Percentiles rank a stretch among this genome's conserved stretches.
These are phyloP conservation scores for Epichloe sp. DNA, from an alignment of 2,329 filamentous ascomycete species.

Conservation along the genomic window DNA sequence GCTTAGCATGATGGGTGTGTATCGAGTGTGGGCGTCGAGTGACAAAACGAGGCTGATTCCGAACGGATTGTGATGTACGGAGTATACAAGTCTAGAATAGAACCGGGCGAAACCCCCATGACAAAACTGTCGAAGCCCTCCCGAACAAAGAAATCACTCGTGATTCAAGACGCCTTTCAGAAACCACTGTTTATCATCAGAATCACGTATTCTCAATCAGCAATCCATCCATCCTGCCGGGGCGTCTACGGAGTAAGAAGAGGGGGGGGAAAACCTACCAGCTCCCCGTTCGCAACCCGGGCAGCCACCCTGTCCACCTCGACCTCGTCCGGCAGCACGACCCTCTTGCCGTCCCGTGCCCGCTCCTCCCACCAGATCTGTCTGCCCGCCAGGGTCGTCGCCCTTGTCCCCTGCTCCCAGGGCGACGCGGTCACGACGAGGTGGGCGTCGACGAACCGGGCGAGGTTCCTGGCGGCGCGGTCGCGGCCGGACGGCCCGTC, in stretches of 20 bases:
- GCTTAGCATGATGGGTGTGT: too few species aligned
- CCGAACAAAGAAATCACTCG: slow-evolving; percentile 6
- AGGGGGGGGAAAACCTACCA: slow-evolving; percentile 31
- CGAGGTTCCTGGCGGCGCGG: slow-evolving; percentile 63
- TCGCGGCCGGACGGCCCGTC: slow-evolving; percentile 36
- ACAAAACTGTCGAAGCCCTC: too few species aligned
- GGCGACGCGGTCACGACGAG: slow-evolving; percentile 62
- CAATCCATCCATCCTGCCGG: too few species aligned
- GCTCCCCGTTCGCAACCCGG: slow-evolving; percentile 74
- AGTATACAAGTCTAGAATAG: too few species aligned
- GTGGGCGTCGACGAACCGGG: slow-evolving; percentile 75
- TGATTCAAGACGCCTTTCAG: slow-evolving; percentile 40
- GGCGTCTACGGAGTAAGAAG: too few species aligned
- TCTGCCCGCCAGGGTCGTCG: slow-evolving; percentile 46
- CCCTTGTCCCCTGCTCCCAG: slow-evolving; percentile 56
- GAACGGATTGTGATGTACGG: too few species aligned
- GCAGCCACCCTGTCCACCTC: slow-evolving; percentile 64
- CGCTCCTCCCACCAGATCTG: slow-evolving; percentile 74
- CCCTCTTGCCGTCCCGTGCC: slow-evolving; percentile 49
- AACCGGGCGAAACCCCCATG: too few species aligned
- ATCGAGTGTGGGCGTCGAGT: too few species aligned
- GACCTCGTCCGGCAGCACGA: slow-evolving; percentile 67
- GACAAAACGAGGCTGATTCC: too few species aligned
- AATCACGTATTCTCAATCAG: too few species aligned
- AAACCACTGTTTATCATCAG: slow-evolving; percentile 42